These are phyloP conservation scores for Aegilops tauschii DNA, from an alignment of 176 grass and related monocot species.

Conservation along the genomic window DNA sequence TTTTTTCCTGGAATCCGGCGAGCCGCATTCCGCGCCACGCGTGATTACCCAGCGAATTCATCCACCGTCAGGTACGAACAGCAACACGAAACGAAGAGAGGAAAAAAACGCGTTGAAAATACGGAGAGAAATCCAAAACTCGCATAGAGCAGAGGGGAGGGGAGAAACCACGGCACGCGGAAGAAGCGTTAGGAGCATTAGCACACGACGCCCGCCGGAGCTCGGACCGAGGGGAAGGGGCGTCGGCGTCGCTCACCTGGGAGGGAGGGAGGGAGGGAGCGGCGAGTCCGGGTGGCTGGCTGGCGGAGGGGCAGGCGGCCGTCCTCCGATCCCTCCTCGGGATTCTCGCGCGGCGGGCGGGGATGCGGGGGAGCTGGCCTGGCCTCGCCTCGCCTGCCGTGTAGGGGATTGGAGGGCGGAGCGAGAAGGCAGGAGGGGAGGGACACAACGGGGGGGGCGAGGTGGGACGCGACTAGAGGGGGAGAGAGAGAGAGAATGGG, in stretches of 20 bases:
- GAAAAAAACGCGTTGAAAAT: background rate
- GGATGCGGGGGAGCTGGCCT: slow-evolving; percentile 16
- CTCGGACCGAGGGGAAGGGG: background rate
- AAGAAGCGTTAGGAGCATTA: background rate
- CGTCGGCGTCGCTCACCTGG: slow-evolving; percentile 15
- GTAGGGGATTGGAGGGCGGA: slow-evolving; percentile 29
- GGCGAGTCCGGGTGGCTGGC: slow-evolving; percentile 11
- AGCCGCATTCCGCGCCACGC: background rate
- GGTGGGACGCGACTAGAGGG: slow-evolving; percentile 37
- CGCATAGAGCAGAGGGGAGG: too few relatives aligned
- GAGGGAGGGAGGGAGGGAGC: background rate
- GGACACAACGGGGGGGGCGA: background rate
- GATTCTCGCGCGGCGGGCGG: slow-evolving; percentile 33
- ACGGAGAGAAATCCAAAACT: background rate
- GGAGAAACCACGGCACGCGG: background rate
- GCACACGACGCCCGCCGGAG: background rate
- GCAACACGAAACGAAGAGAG: background rate
- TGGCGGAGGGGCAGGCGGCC: background rate
- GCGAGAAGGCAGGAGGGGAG: background rate
- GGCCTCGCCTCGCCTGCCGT: slow-evolving; percentile 14
- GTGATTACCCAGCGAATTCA: slow-evolving; percentile 7
- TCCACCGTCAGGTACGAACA: background rate
- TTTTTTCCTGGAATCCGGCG: background rate
- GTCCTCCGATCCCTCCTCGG: slow-evolving; percentile 45
- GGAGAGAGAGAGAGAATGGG: background rate